Base-by-base conservation (phyloP, 2,329 filamentous ascomycete genomes). In the Lachnellula cervina region DNA sequence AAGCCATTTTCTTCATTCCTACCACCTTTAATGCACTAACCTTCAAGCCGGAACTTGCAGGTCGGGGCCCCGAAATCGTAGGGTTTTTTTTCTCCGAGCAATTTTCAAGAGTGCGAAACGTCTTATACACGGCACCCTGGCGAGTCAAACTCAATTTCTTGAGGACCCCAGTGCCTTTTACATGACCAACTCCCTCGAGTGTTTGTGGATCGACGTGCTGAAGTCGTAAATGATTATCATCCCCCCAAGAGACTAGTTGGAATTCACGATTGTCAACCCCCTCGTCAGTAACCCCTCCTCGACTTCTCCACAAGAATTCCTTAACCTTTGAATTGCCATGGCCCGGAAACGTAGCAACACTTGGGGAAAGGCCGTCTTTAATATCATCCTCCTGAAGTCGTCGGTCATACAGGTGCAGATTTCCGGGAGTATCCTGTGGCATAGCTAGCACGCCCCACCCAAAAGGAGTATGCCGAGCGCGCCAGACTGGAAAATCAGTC, bases 171-270 rank as follows among this genome's bases (percentile, higher is more conserved):
- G 77, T 79, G 4, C 89, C 90, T 68, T 86, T 90, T 46, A 83
- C 76, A 68, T 89, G 88, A 3, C 89, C 90, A 16, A 95, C 86
- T 2, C 81, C 77, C 56, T 82, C 77, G 0, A 94, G 75, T 32
- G 85, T 76, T 25, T 83, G 75, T 1, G 82, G 74, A 42, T 89
- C 81, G 19, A 91, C 80, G 48, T 84, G 85, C 68, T 96, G 89
- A 28, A 97, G 77, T 49, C 88, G 86, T 32, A 97, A 76, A 66
- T 91, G 83, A 62, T 88, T 88, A 69, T 97, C 93, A 49, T 89
- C 86, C 25, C 91, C 91, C 92, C 92, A 97, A 0, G 92, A 92
- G 0, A 97, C 89, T 17, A 97, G 78, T 70, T 97, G 92, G 61
- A 96, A 97, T 51, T 97, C 92, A 64, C 93, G 83, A 59, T 91